Percentiles rank a stretch among this genome's conserved stretches.
Conservation (phyloP, 2,329 filamentous ascomycete genomes). For the Pyricularia pennisetigena region DNA sequence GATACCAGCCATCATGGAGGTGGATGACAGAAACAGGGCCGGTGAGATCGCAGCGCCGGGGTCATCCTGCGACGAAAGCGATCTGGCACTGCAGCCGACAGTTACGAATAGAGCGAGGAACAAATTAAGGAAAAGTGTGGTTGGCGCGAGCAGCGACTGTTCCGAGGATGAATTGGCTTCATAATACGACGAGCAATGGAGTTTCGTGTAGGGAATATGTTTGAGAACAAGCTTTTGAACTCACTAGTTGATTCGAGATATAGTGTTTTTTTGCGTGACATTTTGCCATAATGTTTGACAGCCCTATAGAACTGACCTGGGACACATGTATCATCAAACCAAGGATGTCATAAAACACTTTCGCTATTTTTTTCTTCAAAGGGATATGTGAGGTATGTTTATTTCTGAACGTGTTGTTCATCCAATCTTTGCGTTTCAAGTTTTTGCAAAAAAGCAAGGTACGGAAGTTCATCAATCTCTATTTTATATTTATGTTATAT, state of each 20-base stretch:
- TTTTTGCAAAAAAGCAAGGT: background rate
- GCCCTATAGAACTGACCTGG: background rate
- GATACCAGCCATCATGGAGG: background rate
- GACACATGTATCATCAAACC: background rate
- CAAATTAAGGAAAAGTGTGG: background rate
- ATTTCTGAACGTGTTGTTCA: background rate
- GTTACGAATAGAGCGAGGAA: background rate
- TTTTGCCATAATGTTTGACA: background rate
- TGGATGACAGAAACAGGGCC: background rate
- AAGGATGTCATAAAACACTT: background rate
- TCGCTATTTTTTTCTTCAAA: background rate
- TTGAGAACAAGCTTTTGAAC: background rate
- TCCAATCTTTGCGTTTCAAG: background rate
- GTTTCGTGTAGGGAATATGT: background rate
- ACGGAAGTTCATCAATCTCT: background rate
- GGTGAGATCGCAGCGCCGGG: background rate
- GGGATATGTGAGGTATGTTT: background rate
- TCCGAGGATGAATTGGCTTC: constrained; percentile 6
- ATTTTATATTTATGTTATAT: background rate
- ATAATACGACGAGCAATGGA: background rate
- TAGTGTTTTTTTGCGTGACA: background rate
- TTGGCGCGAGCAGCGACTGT: constrained; percentile 2
- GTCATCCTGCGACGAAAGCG: background rate
- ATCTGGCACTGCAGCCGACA: background rate
- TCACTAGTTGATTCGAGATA: background rate